phyloP scores from a whole-genome alignment of 1,284 basidiomycete species.

The Austroboletus sp. region DNA sequence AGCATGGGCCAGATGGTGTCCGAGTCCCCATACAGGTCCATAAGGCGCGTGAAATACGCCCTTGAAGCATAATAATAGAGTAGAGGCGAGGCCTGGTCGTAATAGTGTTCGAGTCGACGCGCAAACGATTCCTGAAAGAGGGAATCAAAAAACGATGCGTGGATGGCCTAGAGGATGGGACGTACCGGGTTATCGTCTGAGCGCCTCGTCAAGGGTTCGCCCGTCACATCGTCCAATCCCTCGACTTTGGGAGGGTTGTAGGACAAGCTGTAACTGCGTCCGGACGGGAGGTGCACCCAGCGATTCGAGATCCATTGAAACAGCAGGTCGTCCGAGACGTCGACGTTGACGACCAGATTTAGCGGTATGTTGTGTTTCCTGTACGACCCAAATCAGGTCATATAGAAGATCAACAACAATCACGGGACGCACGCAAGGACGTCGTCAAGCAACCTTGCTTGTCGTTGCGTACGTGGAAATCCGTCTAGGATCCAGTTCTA shows the following conservation, averaged over 20 bases:
- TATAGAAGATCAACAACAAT: neutral
- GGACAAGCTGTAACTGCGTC: slow-evolving; percentile 85
- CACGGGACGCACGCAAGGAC: slow-evolving; percentile 53
- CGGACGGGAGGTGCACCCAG: slow-evolving; percentile 88
- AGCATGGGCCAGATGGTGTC: slow-evolving; percentile 22
- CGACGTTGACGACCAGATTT: slow-evolving; percentile 82
- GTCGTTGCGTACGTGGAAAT: slow-evolving; percentile 87
- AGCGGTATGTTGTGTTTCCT: slow-evolving; percentile 59
- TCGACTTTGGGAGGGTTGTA: slow-evolving; percentile 84
- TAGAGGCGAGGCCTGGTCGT: slow-evolving; percentile 78
- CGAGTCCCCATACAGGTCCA: slow-evolving; percentile 25
- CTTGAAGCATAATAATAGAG: slow-evolving; percentile 64
- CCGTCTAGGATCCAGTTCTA: slow-evolving; percentile 92
- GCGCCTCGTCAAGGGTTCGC: slow-evolving; percentile 83
- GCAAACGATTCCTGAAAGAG: slow-evolving; percentile 70
- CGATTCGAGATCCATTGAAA: slow-evolving; percentile 83
- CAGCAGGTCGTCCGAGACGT: slow-evolving; percentile 86
- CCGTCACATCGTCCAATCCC: slow-evolving; percentile 86
- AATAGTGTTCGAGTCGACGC: slow-evolving; percentile 75
- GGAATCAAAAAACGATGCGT: too few species aligned
- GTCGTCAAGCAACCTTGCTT: slow-evolving; percentile 76
- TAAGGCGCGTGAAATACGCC: slow-evolving; percentile 26
- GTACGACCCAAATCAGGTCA: neutral
- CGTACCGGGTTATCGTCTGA: slow-evolving; percentile 88
- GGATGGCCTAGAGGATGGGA: slow-evolving; percentile 8